A percentile compares a stretch with the other conserved stretches of the same genome.
These are phyloP conservation scores for Conoideocrella luteorostrata DNA, from an alignment of 2,329 filamentous ascomycete species.

Conservation along the genomic window DNA sequence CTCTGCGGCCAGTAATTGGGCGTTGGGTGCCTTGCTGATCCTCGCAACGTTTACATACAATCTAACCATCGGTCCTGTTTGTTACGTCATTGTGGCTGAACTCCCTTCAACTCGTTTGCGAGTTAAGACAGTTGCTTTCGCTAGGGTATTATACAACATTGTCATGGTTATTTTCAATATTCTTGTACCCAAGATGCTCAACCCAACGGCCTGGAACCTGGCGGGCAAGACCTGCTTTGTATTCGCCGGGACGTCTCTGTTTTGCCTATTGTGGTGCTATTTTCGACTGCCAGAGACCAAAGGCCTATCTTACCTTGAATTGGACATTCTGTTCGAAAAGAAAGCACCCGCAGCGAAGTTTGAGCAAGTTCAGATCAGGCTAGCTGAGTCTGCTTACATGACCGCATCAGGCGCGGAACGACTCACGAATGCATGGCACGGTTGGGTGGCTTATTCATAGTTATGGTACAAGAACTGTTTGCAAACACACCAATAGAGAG, in stretches of 20 bases:
- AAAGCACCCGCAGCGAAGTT: slow-evolving; percentile 25
- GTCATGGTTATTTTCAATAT: slow-evolving; percentile 20
- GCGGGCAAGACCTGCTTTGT: slow-evolving; percentile 20
- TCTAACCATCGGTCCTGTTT: slow-evolving; percentile 30
- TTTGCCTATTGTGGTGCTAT: slow-evolving; percentile 20
- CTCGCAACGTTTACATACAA: slow-evolving; percentile 35
- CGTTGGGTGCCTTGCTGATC: slow-evolving; percentile 30
- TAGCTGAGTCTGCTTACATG: slow-evolving; percentile 15
- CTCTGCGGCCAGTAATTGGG: slow-evolving; percentile 23
- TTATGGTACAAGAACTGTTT: too few relatives aligned
- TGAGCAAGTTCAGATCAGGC: slow-evolving; percentile 16
- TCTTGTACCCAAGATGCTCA: slow-evolving; percentile 22
- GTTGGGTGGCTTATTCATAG: slow-evolving; percentile 19
- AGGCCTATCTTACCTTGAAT: slow-evolving; percentile 19
- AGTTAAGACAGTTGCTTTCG: slow-evolving; percentile 34
- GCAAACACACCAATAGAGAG: too few relatives aligned
- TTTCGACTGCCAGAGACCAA: slow-evolving; percentile 22
- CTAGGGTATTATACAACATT: slow-evolving; percentile 21
- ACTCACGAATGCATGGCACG: slow-evolving; percentile 18
- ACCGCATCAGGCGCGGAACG: slow-evolving; percentile 14
- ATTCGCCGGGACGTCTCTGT: slow-evolving; percentile 14
- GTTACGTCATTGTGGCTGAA: slow-evolving; percentile 34
- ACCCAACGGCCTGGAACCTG: slow-evolving; percentile 20
- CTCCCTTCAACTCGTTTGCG: slow-evolving; percentile 31
- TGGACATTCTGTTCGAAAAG: slow-evolving; percentile 23